Percentiles rank a stretch among this genome's conserved stretches.
Evolutionary conservation across 768 basidiomycete genomes (phyloP).

Genomic region (Hygrophorus pudorinus): DNA sequence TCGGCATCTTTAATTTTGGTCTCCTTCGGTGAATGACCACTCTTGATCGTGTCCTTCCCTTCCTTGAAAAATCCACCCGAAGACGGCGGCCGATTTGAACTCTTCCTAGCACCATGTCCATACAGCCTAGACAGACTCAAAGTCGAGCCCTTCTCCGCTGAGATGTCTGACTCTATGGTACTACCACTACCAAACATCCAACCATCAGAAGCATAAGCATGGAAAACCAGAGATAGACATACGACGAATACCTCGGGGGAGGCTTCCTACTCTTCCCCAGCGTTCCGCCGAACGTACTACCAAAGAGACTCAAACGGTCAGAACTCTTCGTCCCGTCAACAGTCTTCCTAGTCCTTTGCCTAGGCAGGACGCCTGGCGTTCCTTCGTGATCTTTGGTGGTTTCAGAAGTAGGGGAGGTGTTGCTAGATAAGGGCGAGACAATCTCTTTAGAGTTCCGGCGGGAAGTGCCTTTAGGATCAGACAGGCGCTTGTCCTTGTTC

Average conservation of each 20-base stretch:
- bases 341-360: constrained; percentile 19
- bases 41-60: neutral
- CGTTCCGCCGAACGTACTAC: constrained; percentile 48
- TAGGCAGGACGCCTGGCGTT: constrained; percentile 18
- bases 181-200: constrained; percentile 1
- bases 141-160: constrained; percentile 33
- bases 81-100: neutral
- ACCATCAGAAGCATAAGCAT: neutral
- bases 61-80: neutral
- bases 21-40: neutral
- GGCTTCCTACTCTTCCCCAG: constrained; percentile 72
- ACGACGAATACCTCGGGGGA: constrained; percentile 62
- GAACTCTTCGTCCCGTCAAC: constrained; percentile 33
- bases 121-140: constrained; percentile 43
- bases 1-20: constrained; percentile 6
- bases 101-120: constrained; percentile 11
- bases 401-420: constrained; percentile 19
- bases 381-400: constrained; percentile 23
- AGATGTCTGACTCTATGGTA: constrained; percentile 27
- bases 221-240: constrained; percentile 20
- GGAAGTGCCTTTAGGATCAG: constrained; percentile 7
- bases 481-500: constrained; percentile 9
- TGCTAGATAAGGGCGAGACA: constrained; percentile 11
- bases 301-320: constrained; percentile 80
- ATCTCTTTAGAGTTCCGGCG: constrained; percentile 17